Base-by-base conservation (phyloP, 352 stramenopile species). In the Aphanomyces invadans region DNA sequence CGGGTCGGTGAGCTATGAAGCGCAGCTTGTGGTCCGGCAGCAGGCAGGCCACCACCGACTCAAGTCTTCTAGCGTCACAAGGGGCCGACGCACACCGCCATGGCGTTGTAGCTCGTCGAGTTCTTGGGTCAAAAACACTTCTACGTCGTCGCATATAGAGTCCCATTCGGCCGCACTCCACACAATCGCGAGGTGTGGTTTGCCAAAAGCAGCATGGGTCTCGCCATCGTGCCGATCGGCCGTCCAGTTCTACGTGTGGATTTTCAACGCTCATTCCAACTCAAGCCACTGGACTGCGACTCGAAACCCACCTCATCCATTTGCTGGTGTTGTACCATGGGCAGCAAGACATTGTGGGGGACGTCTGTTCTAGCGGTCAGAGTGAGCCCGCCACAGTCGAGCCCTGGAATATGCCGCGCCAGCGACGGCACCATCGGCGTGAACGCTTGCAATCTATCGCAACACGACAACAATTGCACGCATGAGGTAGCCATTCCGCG, bases 301-400 rank as follows among this genome's bases (percentile, higher is more conserved):
- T n/a, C n/a, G n/a, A n/a, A n/a, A n/a, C n/a, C n/a, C n/a, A 42
- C 36, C 7, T 42, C 7, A 42, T 42, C 7, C 7, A 15, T 31
- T 63, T 51, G 36, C 29, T 52, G 55, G 29, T 32, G 28, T 63
- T 32, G 55, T 1, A 63, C 55, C 42, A 52, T 25, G 19, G 55
- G n/a, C 12, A 56, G 42, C 36, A 63, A 36, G 11, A 45, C 33
- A 19, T 31, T 5, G 55, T 44, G 26, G 21, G 55, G 55, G 4
- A 52, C 21, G 33, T 63, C 55, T 23, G 23, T 52, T 5, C 42
- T 19, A 0, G 55, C 55, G n/a, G n/a, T n/a, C 12, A 21, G 12
- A 4, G 55, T 52, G 23, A 63, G 25, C 5, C 42, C 36, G 11
- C 21, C 42, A 19, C 28, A 54, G 36, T 25, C 25, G 10, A 63